Evolutionary conservation across 306 rosid genomes (phyloP).

Genomic region (Herpetospermum pedunculosum): DNA sequence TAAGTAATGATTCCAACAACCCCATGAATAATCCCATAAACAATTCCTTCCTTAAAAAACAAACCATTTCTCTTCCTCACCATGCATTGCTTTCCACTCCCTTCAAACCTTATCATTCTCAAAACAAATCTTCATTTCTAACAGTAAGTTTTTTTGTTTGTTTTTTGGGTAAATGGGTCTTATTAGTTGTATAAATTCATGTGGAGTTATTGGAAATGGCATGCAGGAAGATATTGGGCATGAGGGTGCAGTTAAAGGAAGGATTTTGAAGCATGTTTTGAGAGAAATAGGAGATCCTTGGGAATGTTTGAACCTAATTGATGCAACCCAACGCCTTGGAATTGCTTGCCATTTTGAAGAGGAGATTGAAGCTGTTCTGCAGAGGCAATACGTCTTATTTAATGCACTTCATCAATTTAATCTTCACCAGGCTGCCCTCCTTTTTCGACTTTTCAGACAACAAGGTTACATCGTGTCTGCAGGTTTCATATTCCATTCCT

Average conservation of each 20-base stretch:
- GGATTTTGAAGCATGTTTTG: not conserved
- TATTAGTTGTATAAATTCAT: not conserved
- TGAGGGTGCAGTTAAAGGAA: not conserved
- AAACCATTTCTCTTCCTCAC: not conserved
- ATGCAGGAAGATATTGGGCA: not conserved
- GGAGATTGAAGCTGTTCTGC: not conserved
- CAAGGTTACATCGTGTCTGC: not conserved
- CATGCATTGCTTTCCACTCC: not conserved
- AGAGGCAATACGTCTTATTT: not conserved
- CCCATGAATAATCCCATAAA: not conserved
- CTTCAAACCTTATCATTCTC: not conserved
- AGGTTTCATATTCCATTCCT: not conserved
- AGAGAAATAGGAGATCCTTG: not conserved
- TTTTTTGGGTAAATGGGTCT: not conserved
- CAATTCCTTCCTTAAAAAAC: not conserved
- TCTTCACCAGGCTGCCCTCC: not conserved
- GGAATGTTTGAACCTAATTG: not conserved
- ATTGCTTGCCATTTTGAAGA: not conserved
- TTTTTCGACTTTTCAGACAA: constrained; percentile 5
- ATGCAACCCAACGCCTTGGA: constrained; percentile 2
- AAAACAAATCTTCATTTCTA: not conserved
- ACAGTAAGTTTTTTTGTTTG: not conserved
- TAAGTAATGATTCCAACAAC: not conserved
- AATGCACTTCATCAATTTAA: too few species aligned
- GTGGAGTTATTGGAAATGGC: too few species aligned